Percentiles rank a stretch among this genome's conserved stretches.
Evolutionary conservation across 345 rosid genomes (phyloP).

Genomic region (Nasturtium officinale): DNA sequence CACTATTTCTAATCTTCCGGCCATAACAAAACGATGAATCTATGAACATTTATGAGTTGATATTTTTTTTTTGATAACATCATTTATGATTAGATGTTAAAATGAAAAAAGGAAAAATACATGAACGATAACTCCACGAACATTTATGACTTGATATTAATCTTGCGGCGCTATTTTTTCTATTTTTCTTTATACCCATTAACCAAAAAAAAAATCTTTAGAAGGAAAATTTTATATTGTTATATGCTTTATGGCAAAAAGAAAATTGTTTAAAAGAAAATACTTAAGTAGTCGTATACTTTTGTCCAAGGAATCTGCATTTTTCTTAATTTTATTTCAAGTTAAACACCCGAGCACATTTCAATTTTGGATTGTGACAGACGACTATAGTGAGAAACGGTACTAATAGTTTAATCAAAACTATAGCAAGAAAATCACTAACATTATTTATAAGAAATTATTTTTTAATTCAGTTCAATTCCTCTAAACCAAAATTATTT

Average conservation of each 20-base stretch:
- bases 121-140: too few relatives aligned
- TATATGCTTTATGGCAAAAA: neutral
- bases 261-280: neutral
- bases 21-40: conserved; percentile 2
- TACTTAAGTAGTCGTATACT: neutral
- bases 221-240: neutral
- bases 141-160: too few relatives aligned
- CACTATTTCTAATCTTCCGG: conserved; percentile 19
- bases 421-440: neutral
- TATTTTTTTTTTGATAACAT: too few relatives aligned
- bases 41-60: too few relatives aligned
- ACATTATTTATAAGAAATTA: neutral
- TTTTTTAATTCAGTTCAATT: too few relatives aligned
- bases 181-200: too few relatives aligned
- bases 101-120: neutral
- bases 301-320: neutral
- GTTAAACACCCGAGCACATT: conserved; percentile 2
- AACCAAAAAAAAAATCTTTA: neutral
- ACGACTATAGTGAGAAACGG: neutral
- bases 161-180: too few relatives aligned
- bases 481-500: neutral
- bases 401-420: neutral
- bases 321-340: neutral
- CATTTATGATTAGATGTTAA: neutral
- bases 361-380: neutral